Base-by-base conservation (phyloP, 2,329 filamentous ascomycete genomes). In the Botrytis elliptica region DNA sequence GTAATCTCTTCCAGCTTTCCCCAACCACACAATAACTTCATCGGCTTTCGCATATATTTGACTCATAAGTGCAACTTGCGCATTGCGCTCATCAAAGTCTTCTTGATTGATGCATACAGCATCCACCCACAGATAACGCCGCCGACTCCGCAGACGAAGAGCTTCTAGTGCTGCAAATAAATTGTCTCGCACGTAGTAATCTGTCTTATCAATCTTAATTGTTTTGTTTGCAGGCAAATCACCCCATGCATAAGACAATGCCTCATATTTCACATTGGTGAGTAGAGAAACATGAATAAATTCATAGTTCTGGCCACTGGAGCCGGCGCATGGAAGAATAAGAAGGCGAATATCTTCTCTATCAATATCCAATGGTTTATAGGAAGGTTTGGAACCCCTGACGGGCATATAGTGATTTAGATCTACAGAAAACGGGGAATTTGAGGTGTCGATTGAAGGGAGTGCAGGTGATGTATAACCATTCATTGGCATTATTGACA, bases 241-340 rank as follows among this genome's bases (percentile, higher is more conserved):
- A 20, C 73, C 71, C 73, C 71, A 74, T 55, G 71, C 71, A 67
- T 73, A 74, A 29, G 71, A 74, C 18, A 74, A 49, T n/a, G 73
- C 73, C 36, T 74, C 65, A 40, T 75, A 72, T 49, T 71, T 70
- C 38, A 70, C 12, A 14, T 70, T 57, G 9, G 66, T n/a, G 29
- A 70, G 72, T n/a, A 73, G 57, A 22, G 72, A 73, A 42, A 64
- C 57, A 40, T 73, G 72, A 29, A 70, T 73, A 38, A 73, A 73
- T n/a, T 64, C 72, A 63, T 70, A 70, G 8, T 38, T 59, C 8
- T 59, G 44, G 57, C 40, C 20, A 2, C 29, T 38, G 29, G 57
- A 55, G 38, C 44, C 46, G 20, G n/a, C 59, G 46, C 20, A 36
- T 70, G 72, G 59, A 44, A 73, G 59, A 16, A 73, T 29, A 10